phyloP scores from a whole-genome alignment of 2,329 filamentous ascomycete species.

The Aspergillus glaucus region DNA sequence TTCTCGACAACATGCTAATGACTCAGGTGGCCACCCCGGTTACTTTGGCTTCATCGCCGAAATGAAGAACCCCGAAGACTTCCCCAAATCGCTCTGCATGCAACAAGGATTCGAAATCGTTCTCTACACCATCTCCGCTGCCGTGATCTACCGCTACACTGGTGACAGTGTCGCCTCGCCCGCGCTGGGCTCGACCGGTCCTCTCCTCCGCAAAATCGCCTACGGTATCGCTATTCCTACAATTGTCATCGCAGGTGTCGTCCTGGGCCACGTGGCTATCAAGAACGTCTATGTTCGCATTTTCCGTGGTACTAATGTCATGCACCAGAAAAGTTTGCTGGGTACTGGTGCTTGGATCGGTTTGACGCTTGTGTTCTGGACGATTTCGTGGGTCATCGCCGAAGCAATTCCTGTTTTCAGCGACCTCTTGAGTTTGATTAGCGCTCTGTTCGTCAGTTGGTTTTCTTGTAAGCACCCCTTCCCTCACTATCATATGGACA shows the following conservation, averaged over 20 bases:
- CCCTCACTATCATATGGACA: conserved; percentile 1
- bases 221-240: conserved; percentile 63
- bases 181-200: conserved; percentile 56
- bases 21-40: conserved; percentile 51
- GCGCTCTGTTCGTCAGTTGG: conserved; percentile 58
- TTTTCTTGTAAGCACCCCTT: conserved; percentile 44
- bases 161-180: conserved; percentile 57
- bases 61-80: conserved; percentile 54
- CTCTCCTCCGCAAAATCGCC: conserved; percentile 53
- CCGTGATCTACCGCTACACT: conserved; percentile 61
- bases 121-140: conserved; percentile 59
- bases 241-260: conserved; percentile 62
- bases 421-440: conserved; percentile 56
- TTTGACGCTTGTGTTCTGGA: conserved; percentile 51
- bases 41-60: conserved; percentile 63
- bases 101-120: conserved; percentile 52
- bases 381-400: conserved; percentile 59
- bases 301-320: conserved; percentile 52
- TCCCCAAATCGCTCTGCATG: conserved; percentile 54
- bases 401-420: conserved; percentile 64
- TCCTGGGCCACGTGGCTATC: conserved; percentile 59
- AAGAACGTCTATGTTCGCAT: conserved; percentile 62
- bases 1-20: conserved; percentile 10
- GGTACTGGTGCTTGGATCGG: conserved; percentile 52
- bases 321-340: conserved; percentile 41